phyloP scores from a whole-genome alignment of 495 filamentous ascomycete genomes.

The Thermochaetoides thermophila region DNA sequence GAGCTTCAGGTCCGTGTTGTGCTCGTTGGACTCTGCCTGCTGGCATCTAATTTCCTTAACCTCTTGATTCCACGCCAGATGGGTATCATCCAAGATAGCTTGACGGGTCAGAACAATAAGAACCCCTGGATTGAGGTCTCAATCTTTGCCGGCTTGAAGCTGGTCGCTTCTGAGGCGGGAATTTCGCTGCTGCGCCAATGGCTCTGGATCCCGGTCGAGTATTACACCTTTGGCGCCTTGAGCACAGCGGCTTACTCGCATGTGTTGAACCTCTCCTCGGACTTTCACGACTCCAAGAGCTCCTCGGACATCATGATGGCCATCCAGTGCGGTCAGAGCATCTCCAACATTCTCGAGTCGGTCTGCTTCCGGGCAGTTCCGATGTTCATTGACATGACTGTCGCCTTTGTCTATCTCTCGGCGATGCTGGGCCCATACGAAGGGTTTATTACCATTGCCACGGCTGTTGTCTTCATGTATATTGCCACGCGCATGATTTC shows the following conservation, averaged over 20 bases:
- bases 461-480: conserved; percentile 48
- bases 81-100: conserved; percentile 44
- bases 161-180: conserved; percentile 42
- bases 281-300: conserved; percentile 65
- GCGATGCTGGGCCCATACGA: conserved; percentile 59
- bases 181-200: conserved; percentile 38
- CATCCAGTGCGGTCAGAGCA: conserved; percentile 46
- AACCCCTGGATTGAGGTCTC: conserved; percentile 41
- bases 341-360: conserved; percentile 49
- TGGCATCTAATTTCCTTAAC: conserved; percentile 44
- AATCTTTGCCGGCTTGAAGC: conserved; percentile 39
- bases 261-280: conserved; percentile 61
- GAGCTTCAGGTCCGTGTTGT: conserved; percentile 40
- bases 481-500: conserved; percentile 39
- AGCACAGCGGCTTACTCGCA: conserved; percentile 56
- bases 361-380: conserved; percentile 53
- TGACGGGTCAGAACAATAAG: conserved; percentile 24
- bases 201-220: conserved; percentile 53
- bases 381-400: conserved; percentile 53
- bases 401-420: conserved; percentile 57
- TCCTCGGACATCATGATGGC: conserved; percentile 56
- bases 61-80: conserved; percentile 52
- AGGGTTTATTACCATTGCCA: conserved; percentile 50
- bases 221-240: conserved; percentile 45
- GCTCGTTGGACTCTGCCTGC: conserved; percentile 45